phyloP scores from a whole-genome alignment of 2,329 filamentous ascomycete genomes.

The Sporothrix luriei region DNA sequence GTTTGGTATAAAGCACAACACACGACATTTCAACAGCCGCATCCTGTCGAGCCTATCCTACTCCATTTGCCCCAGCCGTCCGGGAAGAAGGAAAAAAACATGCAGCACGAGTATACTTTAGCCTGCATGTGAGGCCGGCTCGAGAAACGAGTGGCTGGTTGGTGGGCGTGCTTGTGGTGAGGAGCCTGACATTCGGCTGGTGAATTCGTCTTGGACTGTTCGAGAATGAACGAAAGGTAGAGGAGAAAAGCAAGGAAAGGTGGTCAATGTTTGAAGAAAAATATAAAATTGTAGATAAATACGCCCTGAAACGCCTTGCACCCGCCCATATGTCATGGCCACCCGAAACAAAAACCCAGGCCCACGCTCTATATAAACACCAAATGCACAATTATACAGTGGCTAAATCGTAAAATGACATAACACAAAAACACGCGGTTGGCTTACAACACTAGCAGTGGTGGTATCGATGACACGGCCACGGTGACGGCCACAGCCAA shows the following conservation, averaged over 20 bases:
- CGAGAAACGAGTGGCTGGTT: not conserved
- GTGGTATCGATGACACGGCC: not conserved
- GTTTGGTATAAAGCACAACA: slow-evolving; percentile 20
- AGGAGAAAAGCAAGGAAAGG: not conserved
- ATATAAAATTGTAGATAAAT: not conserved
- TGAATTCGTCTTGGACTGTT: slow-evolving; percentile 1
- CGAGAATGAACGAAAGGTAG: not conserved
- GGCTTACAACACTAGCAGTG: not conserved
- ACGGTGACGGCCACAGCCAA: not conserved
- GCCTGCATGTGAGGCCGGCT: not conserved
- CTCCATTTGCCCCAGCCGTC: not conserved
- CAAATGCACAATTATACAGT: not conserved
- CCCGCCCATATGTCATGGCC: slow-evolving; percentile 16
- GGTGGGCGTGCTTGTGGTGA: not conserved
- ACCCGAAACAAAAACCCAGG: not conserved
- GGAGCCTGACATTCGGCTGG: not conserved
- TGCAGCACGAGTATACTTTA: not conserved
- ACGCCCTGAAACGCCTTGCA: slow-evolving; percentile 11
- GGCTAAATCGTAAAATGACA: not conserved
- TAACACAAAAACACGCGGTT: not conserved
- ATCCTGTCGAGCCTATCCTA: not conserved
- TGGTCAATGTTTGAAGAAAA: not conserved
- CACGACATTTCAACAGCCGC: not conserved
- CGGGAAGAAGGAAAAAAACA: not conserved
- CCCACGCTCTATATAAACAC: slow-evolving; percentile 3